Evolutionary conservation across 805 yeast species (phyloP).

Genomic region (Danielozyma ontarioensis): DNA sequence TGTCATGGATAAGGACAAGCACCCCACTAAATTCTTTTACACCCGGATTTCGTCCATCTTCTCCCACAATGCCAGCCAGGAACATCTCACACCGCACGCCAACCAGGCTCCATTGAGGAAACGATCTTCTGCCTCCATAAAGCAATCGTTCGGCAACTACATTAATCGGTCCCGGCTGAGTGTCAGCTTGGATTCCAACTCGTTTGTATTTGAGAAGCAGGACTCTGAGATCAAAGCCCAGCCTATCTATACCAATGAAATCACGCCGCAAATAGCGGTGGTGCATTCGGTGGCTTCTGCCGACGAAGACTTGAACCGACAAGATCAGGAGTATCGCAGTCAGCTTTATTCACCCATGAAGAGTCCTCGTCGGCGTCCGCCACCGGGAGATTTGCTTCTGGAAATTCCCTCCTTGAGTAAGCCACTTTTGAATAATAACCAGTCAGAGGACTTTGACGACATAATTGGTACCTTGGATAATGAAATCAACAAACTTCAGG

Average conservation of each 20-base stretch:
- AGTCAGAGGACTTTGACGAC: constrained; percentile 10
- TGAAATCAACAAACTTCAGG: constrained; percentile 17
- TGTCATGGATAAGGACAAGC: neutral
- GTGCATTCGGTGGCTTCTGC: neutral
- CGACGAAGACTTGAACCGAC: neutral
- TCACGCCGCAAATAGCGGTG: neutral
- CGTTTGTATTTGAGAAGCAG: neutral
- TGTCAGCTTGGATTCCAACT: neutral
- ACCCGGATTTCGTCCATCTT: constrained; percentile 27
- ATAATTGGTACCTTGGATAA: constrained; percentile 18
- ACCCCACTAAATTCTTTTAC: constrained; percentile 17
- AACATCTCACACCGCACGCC: neutral
- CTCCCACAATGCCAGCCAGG: constrained; percentile 7
- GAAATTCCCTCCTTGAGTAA: neutral
- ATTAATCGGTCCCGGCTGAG: neutral
- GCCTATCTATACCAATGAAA: neutral
- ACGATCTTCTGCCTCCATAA: constrained; percentile 3
- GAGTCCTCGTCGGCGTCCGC: constrained; percentile 3
- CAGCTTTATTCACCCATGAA: constrained; percentile 1
- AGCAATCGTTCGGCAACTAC: neutral
- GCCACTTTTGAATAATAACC: neutral
- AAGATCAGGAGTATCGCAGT: neutral
- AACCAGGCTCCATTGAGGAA: too few relatives aligned
- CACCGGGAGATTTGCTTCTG: constrained; percentile 5
- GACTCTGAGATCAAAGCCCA: constrained; percentile 1